phyloP scores from a whole-genome alignment of 2,329 filamentous ascomycete species.

The Aureobasidium sp. region DNA sequence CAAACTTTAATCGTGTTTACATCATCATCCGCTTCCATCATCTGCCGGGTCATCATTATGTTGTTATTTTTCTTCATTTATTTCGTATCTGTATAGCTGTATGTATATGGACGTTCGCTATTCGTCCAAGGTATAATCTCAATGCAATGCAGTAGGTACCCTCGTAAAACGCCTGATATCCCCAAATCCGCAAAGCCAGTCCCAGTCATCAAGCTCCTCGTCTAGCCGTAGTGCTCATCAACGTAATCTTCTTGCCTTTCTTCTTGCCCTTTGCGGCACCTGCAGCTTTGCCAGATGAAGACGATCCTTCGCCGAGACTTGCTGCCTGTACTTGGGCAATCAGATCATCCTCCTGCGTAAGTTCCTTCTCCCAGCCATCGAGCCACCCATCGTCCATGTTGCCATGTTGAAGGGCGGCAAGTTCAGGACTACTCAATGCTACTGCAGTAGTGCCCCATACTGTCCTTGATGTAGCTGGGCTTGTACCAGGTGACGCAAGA shows the following conservation, averaged over 20 bases:
- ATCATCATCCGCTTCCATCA: not conserved
- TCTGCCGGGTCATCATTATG: not conserved
- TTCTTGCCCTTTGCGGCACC: constrained; percentile 49
- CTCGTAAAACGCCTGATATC: not conserved
- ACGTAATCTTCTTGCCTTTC: constrained; percentile 61
- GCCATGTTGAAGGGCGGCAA: constrained; percentile 38
- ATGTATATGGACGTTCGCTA: constrained; percentile 3
- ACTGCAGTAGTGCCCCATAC: constrained; percentile 87
- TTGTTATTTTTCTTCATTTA: not conserved
- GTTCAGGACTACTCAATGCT: constrained; percentile 49
- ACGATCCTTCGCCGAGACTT: constrained; percentile 20
- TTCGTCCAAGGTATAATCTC: constrained; percentile 5
- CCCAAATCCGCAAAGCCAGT: not conserved
- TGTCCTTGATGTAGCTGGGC: constrained; percentile 66
- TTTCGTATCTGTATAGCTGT: constrained; percentile 7
- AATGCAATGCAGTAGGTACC: constrained; percentile 1
- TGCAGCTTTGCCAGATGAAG: constrained; percentile 17
- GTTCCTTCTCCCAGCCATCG: constrained; percentile 71
- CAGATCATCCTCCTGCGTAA: constrained; percentile 57
- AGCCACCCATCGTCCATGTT: constrained; percentile 75
- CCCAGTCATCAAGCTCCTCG: constrained; percentile 41
- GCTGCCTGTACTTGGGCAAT: constrained; percentile 42
- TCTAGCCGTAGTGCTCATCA: constrained; percentile 59
- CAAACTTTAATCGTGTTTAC: not conserved
- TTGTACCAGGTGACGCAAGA: constrained; percentile 72